Percentiles rank a stretch among this genome's conserved stretches.
Evolutionary conservation across 2,329 filamentous ascomycete genomes (phyloP).

Genomic region (Colletotrichum sp.): DNA sequence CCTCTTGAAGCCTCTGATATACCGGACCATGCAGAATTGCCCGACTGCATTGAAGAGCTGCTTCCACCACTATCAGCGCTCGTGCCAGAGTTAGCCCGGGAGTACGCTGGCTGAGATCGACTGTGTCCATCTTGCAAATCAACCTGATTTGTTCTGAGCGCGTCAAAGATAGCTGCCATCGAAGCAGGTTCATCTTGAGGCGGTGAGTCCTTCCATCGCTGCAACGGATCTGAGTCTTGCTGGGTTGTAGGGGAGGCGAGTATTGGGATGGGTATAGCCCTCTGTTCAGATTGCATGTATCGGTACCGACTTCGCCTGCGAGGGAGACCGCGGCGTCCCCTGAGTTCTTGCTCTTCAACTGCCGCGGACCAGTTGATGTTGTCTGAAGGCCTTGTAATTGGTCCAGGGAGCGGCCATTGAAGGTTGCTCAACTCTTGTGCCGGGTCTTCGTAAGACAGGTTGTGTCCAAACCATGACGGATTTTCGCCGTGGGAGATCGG

Average conservation of each 20-base stretch:
- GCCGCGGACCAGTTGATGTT: neutral
- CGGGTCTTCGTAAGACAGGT: neutral
- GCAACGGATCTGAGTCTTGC: slow-evolving; percentile 27
- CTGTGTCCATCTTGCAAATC: neutral
- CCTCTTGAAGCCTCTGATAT: neutral
- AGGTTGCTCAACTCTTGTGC: neutral
- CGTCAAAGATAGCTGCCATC: slow-evolving; percentile 32
- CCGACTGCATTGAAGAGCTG: neutral
- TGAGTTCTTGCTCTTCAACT: neutral
- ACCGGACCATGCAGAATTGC: slow-evolving; percentile 1
- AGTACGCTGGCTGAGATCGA: neutral
- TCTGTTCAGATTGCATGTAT: neutral
- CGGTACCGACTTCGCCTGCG: neutral
- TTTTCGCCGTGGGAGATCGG: neutral
- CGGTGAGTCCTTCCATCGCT: slow-evolving; percentile 36
- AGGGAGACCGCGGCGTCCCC: neutral
- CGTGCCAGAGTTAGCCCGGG: neutral
- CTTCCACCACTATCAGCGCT: slow-evolving; percentile 3
- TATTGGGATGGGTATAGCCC: neutral
- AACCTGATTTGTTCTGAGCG: slow-evolving; percentile 19
- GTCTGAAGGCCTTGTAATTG: neutral
- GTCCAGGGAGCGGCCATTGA: neutral
- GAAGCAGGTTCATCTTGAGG: slow-evolving; percentile 34
- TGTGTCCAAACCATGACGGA: neutral
- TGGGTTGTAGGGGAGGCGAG: neutral